phyloP scores from a whole-genome alignment of 2,329 filamentous ascomycete genomes.

The Chaetomiaceae sp. region DNA sequence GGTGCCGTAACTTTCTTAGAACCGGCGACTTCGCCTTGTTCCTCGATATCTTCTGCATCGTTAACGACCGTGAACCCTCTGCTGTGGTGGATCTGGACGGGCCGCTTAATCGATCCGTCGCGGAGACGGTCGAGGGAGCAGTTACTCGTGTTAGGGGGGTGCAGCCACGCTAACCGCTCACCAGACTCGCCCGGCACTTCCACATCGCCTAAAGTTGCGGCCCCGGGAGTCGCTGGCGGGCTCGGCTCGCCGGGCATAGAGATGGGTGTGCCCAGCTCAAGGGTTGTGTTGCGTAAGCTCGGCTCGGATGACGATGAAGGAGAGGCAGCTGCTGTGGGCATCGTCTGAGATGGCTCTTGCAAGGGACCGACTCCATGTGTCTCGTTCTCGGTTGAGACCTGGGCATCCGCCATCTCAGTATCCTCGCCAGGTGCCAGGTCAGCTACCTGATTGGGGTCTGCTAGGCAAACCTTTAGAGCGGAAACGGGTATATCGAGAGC shows the following conservation, averaged over 20 bases:
- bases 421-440: not conserved
- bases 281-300: slow-evolving; percentile 15
- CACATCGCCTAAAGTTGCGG: slow-evolving; percentile 26
- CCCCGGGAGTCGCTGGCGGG: not conserved
- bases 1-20: not conserved
- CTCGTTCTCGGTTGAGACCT: not conserved
- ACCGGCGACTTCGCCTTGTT: not conserved
- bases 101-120: slow-evolving; percentile 36
- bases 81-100: slow-evolving; percentile 39
- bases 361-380: not conserved
- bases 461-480: no score
- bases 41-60: not conserved
- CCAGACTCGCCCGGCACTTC: slow-evolving; percentile 38
- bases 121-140: slow-evolving; percentile 38
- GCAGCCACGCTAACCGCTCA: slow-evolving; percentile 36
- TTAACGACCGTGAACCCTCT: slow-evolving; percentile 37
- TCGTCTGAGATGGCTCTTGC: not conserved
- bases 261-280: slow-evolving; percentile 3
- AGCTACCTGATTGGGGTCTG: not conserved
- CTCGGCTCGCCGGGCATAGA: not conserved
- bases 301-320: slow-evolving; percentile 12
- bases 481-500: no score
- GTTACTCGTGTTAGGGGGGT: slow-evolving; percentile 37
- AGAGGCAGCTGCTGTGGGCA: not conserved
- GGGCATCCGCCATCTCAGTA: not conserved